Evolutionary conservation across 768 basidiomycete genomes (phyloP).

Genomic region (Myochromella boudieri): DNA sequence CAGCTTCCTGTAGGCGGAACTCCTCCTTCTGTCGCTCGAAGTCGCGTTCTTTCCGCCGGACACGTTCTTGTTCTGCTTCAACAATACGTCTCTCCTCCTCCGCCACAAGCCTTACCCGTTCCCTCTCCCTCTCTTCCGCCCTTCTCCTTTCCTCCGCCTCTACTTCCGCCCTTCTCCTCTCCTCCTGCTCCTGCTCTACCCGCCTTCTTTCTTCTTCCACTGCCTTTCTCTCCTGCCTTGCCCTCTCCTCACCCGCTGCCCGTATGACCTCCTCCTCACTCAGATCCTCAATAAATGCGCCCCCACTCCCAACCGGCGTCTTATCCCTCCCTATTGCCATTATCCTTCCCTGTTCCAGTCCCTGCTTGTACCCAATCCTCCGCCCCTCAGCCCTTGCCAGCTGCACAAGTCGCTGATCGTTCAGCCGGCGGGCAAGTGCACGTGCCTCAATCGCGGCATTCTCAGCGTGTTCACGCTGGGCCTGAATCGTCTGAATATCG

Average conservation of each 20-base stretch:
- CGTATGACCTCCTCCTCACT: background rate
- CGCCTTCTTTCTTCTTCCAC: background rate
- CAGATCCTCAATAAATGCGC: slow-evolving; percentile 16
- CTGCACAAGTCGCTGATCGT: slow-evolving; percentile 49
- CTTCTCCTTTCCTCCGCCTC: background rate
- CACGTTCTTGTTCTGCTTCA: background rate
- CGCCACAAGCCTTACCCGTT: background rate
- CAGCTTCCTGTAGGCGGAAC: background rate
- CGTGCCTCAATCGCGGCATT: slow-evolving; percentile 39
- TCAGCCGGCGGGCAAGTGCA: slow-evolving; percentile 51
- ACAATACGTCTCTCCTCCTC: background rate
- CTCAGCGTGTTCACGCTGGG: slow-evolving; percentile 33
- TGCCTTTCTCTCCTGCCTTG: background rate
- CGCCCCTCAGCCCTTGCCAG: slow-evolving; percentile 59
- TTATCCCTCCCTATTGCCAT: slow-evolving; percentile 7
- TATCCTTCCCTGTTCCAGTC: slow-evolving; percentile 47
- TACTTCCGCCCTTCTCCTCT: background rate
- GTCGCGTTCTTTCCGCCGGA: slow-evolving; percentile 11
- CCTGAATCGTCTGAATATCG: no score
- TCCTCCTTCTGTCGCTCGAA: slow-evolving; percentile 11
- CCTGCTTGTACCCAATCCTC: slow-evolving; percentile 41
- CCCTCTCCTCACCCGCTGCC: background rate
- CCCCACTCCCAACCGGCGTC: slow-evolving; percentile 13
- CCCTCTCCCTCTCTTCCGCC: background rate
- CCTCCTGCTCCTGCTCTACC: slow-evolving; percentile 1